A percentile compares a stretch with the other conserved stretches of the same genome.
Conservation (phyloP, 257 asterid genomes). For the Scutellaria minor region DNA sequence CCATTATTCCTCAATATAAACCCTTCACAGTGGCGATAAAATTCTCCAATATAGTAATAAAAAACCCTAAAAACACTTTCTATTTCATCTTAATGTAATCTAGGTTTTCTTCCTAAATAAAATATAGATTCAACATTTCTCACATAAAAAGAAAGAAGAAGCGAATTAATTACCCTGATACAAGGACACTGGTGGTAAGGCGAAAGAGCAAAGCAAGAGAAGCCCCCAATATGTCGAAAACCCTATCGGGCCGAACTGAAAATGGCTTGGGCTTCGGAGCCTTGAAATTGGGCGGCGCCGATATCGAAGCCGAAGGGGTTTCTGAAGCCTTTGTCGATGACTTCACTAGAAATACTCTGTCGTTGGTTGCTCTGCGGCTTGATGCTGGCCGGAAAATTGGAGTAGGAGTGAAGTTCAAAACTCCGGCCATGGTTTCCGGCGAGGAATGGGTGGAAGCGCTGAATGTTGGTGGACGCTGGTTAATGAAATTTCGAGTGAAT, state of each 20-base stretch:
- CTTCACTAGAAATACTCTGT: constrained; percentile 39
- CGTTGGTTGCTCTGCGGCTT: constrained; percentile 31
- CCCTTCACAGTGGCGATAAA: not conserved
- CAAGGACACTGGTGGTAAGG: constrained; percentile 76
- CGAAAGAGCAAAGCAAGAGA: constrained; percentile 86
- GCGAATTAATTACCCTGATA: constrained; percentile 62
- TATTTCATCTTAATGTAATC: not conserved
- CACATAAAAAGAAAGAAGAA: not conserved
- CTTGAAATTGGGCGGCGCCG: constrained; percentile 82
- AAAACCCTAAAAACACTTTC: not conserved
- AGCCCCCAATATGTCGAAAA: constrained; percentile 75
- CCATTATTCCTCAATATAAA: not conserved
- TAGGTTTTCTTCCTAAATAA: not conserved
- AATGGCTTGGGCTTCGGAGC: constrained; percentile 86
- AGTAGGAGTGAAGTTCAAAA: constrained; percentile 51
- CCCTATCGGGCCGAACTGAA: constrained; percentile 74
- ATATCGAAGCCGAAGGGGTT: constrained; percentile 51
- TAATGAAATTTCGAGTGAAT: constrained; percentile 5
- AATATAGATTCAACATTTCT: not conserved
- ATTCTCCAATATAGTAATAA: not conserved
- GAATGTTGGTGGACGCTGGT: constrained; percentile 19
- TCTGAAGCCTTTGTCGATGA: constrained; percentile 65
- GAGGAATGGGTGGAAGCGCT: constrained; percentile 27
- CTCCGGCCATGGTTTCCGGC: constrained; percentile 60
- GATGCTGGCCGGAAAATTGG: constrained; percentile 57